Evolutionary conservation across 768 basidiomycete genomes (phyloP), one percentile per base, ranked within the genome.

Genomic region (Grammothele lineata): DNA sequence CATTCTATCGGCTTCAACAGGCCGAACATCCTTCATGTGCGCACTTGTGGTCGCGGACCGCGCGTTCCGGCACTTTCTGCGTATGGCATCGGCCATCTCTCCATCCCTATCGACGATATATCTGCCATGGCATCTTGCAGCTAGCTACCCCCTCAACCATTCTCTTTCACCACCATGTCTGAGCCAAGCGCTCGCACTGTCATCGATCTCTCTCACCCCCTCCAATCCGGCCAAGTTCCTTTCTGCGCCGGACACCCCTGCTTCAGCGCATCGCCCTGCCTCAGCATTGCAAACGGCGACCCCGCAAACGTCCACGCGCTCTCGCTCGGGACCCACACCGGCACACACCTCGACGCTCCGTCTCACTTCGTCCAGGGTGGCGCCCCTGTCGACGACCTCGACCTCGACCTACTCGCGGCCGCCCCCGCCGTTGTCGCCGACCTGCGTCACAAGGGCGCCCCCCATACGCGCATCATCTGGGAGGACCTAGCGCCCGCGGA

Each of bases 331-430:
- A 79, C 86, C 1, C 87, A 89, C 58, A 81, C 82, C 1, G 87
- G 87, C 37, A 89, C 87, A 2, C 87, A 90, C 66, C 71, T 89
- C 62, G 87, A 90, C 56, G 83, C 86, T 1, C 87, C 87, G 0
- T 79, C 74, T 40, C 87, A 90, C 57, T 88, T 87, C 67, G 64
- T 83, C 63, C 64, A 66, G 4, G 67, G 74, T 23, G 85, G 82
- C 4, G 64, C 65, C 36, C 76, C 77, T 8, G 70, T 88, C 37
- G 78, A 81, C 53, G 69, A 81, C 41, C 69, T 88, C 38, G 72
- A 77, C 9, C 70, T 86, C 7, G 56, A 66, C 0, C 65, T 70
- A 15, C 72, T 86, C 45, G 62, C 84, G 19, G 58, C 57, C 23
- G 78, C 76, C 2, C 76, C 74, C n/a, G 75, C 75, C 0, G 56